Evolutionary conservation across 2,329 filamentous ascomycete genomes (phyloP), one percentile per base, ranked within the genome.

Genomic region (Ophiognomonia clavigignenti-juglandacearum): DNA sequence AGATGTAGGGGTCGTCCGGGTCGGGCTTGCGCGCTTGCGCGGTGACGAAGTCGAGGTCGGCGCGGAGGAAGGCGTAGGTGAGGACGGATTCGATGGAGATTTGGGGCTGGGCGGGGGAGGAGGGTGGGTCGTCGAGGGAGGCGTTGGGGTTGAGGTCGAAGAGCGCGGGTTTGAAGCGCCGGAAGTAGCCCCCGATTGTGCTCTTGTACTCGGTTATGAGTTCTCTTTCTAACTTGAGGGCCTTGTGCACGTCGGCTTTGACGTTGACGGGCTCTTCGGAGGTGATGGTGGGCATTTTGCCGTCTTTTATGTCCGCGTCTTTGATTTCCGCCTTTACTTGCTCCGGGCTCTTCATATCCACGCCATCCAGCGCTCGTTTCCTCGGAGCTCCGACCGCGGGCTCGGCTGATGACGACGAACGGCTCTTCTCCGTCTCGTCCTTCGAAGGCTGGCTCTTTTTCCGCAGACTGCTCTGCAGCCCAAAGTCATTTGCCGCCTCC

Each of bases 121-220:
- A 24, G 48, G 41, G 13, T 18, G 43, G 38, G 11, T 45, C 31
- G 20, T 35, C 23, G 37, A 41, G 19, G 19, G 47, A 51, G n/a
- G 47, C 64, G 57, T 62, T 53, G 52, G 37, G 60, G 58, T 20
- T 64, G 6, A 74, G 54, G 45, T 68, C 64, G 57, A 96, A 96
- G 64, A 87, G 78, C 39, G 87, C 77, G 0, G 93, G 92, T 56
- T 82, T 83, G 70, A 97, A 97, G 36, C 93, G 83, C 50, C 87
- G 82, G 62, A 96, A 98, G 68, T 98, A 98, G 26, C 93, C 93
- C 39, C 93, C 93, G 6, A 98, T 86, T 0, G 88, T 84, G 51
- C 82, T 78, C 62, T 83, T 86, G 82, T 95, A 98, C 46, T 85
- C 79, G 31, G 77, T 71, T 22, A 96, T 77, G 9, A 97, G 74